Evolutionary conservation across 106 monocot genomes (phyloP), one percentile per base, ranked within the genome.

Genomic region (Dendrobium huoshanense): DNA sequence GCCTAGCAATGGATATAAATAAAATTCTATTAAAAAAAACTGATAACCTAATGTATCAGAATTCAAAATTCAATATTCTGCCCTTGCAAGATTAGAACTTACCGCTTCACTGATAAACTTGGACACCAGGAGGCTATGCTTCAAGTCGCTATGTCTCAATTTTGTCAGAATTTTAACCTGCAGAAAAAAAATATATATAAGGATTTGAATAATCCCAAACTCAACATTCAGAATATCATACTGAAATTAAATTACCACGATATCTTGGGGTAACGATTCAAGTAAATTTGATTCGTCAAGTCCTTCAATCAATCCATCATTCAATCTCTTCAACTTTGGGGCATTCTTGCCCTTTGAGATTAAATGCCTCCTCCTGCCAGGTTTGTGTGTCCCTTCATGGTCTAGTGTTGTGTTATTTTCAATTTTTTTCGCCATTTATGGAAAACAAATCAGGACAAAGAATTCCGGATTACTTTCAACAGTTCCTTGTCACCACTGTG

Each of bases 31-130:
- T 22, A 65, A 61, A n/a, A 20, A 61, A 61, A 22, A 61, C 5
- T 4, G 15, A 13, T 18, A 61, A 2, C 1, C 5, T 61, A 70
- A 31, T 31, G 33, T 0, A 70, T 37, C 13, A 31, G 2, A 27
- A 70, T 15, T 37, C 2, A 37, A 31, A 70, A 70, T 37, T 37
- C 8, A 16, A 70, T 37, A 10, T 37, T 25, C 5, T 29, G 4
- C 10, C 5, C 10, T 13, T 5, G 6, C 5, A 31, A 70, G 67
- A 37, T 11, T 37, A 11, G 31, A 19, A 70, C 70, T 70, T 37
- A 70, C 70, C 37, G 70, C 70, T 70, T 70, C 70, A 70, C 37
- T 70, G 31, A 70, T 31, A 70, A 70, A 70, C 13, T 70, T 70
- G 70, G 70, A 70, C 33, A 70, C 70, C 37, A 70, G 15, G 27